Percentiles rank a stretch among this genome's conserved stretches.
Conservation (phyloP, 352 stramenopile genomes). For the Phytopythium chamaehyphon region DNA sequence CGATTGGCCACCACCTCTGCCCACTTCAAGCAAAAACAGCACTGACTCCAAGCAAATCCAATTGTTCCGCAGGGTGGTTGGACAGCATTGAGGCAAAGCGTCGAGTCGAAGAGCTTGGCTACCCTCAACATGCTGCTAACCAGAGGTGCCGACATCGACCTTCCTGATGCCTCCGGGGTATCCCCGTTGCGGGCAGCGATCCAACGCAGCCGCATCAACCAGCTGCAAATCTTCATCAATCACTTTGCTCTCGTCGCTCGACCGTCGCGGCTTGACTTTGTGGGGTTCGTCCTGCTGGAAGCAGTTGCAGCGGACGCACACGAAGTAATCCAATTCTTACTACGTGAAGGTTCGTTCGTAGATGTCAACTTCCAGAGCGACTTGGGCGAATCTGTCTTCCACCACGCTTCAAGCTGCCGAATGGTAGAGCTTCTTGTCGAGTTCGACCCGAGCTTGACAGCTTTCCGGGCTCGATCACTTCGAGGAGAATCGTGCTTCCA, state of each 20-base stretch:
- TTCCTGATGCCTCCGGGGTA: conserved; percentile 10
- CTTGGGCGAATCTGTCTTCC: conserved; percentile 15
- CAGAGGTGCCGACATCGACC: conserved; percentile 15
- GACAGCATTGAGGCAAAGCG: conserved; percentile 11
- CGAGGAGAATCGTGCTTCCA: conserved; percentile 10
- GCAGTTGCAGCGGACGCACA: no score
- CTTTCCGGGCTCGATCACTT: not conserved
- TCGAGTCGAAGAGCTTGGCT: conserved; percentile 8
- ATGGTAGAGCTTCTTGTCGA: conserved; percentile 15
- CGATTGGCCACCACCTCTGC: no score
- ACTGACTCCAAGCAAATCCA: not conserved
- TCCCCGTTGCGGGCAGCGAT: conserved; percentile 13
- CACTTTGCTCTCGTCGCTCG: conserved; percentile 18
- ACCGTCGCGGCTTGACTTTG: conserved; percentile 11
- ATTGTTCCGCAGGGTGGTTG: conserved; percentile 2
- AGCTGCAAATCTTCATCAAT: conserved; percentile 29
- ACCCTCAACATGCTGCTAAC: conserved; percentile 25
- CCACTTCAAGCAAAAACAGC: not conserved
- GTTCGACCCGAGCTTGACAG: conserved; percentile 10
- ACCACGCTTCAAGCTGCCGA: conserved; percentile 5
- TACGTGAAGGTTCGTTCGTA: no score
- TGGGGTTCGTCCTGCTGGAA: not conserved
- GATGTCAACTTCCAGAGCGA: no score
- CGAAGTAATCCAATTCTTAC: no score
- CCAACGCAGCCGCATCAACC: conserved; percentile 5